A percentile compares a stretch with the other conserved stretches of the same genome.
Evolutionary conservation across 805 yeast genomes (phyloP).

Genomic region (Hanseniaspora clermontiae): DNA sequence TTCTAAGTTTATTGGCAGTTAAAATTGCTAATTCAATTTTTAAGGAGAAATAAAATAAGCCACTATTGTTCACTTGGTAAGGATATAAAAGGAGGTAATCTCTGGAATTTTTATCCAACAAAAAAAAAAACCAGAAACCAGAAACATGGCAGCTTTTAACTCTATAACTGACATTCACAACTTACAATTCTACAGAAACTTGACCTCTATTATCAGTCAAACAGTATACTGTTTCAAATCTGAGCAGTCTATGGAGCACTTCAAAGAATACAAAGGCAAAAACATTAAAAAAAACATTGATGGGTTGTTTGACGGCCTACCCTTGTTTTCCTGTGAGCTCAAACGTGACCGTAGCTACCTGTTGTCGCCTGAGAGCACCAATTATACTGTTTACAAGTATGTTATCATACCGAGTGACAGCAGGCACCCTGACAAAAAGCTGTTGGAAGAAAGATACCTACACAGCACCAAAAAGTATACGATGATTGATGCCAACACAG

Average conservation of each 20-base stretch:
- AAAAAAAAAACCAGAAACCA: background rate
- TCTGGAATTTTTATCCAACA: no score
- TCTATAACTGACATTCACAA: background rate
- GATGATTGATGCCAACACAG: background rate
- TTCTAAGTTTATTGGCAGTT: no score
- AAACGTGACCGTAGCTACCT: conserved; percentile 4
- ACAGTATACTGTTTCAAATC: conserved; percentile 4
- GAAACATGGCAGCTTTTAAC: background rate
- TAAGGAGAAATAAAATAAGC: no score
- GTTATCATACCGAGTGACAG: background rate
- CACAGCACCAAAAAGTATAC: background rate
- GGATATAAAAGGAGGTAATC: no score
- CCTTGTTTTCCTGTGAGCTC: background rate
- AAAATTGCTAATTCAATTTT: no score
- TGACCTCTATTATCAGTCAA: background rate
- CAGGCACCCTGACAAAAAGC: background rate
- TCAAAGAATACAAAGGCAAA: background rate
- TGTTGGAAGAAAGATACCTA: background rate
- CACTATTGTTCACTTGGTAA: no score
- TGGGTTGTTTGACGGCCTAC: background rate
- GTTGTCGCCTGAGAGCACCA: background rate
- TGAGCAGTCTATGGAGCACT: conserved; percentile 1
- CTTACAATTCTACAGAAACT: conserved; percentile 1
- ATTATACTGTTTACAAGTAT: conserved; percentile 3
- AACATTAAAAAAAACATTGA: background rate